These are phyloP conservation scores for Boeremia exigua DNA, from an alignment of 2,329 filamentous ascomycete species.

Conservation along the genomic window DNA sequence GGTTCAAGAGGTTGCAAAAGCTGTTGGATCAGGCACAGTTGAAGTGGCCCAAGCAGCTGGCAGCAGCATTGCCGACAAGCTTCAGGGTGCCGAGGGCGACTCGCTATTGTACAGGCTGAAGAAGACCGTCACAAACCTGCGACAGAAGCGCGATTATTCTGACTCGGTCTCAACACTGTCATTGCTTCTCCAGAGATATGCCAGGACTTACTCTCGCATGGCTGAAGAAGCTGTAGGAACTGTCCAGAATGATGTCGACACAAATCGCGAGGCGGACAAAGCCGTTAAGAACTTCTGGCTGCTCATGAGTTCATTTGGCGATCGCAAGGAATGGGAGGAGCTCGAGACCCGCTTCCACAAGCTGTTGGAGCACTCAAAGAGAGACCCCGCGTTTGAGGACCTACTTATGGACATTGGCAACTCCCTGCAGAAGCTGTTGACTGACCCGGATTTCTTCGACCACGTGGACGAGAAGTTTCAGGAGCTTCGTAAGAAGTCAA, in stretches of 20 bases:
- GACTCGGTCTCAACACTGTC: conserved; percentile 83
- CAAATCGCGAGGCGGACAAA: conserved; percentile 75
- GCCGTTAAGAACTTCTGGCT: conserved; percentile 82
- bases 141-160: conserved; percentile 80
- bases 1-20: conserved; percentile 52
- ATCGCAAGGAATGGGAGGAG: conserved; percentile 74
- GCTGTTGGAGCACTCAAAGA: conserved; percentile 74
- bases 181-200: conserved; percentile 77
- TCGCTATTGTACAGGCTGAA: conserved; percentile 78
- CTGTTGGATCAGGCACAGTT: conserved; percentile 54
- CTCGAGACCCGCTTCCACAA: conserved; percentile 72
- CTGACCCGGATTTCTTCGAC: conserved; percentile 84
- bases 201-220: conserved; percentile 75
- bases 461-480: conserved; percentile 71
- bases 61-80: conserved; percentile 74
- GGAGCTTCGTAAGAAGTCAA: conserved; percentile 63
- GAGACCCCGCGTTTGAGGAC: conserved; percentile 82
- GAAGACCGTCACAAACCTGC: conserved; percentile 74
- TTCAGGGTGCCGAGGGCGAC: conserved; percentile 74
- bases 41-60: conserved; percentile 64
- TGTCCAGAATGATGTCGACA: conserved; percentile 72
- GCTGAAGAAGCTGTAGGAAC: conserved; percentile 70
- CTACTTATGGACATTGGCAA: conserved; percentile 76
- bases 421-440: conserved; percentile 80
- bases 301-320: conserved; percentile 80